phyloP scores from a whole-genome alignment of 1,284 basidiomycete species.

The Tilletia horrida region DNA sequence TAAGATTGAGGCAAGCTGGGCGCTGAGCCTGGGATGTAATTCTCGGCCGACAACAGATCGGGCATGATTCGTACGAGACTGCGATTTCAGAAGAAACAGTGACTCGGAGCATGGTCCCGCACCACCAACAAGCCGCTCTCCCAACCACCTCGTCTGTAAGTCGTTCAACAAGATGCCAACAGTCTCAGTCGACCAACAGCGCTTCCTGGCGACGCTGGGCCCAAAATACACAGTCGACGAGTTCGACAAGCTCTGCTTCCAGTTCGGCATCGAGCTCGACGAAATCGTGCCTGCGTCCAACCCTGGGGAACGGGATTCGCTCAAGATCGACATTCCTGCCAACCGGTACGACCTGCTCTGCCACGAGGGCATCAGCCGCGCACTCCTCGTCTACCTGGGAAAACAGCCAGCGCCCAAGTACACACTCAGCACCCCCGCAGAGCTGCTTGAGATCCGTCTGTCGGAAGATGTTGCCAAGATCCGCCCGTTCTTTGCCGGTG shows the following conservation, averaged over 20 bases:
- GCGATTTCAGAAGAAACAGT: neutral
- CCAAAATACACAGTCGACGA: constrained; percentile 71
- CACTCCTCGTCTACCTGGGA: constrained; percentile 78
- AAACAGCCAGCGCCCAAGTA: constrained; percentile 65
- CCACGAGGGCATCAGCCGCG: constrained; percentile 89
- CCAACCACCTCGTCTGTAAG: no score
- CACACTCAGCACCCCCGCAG: constrained; percentile 33
- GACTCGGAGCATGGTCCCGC: no score
- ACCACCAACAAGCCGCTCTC: no score
- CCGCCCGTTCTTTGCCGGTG: constrained; percentile 85
- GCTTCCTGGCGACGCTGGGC: constrained; percentile 83
- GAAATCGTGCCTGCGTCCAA: constrained; percentile 80
- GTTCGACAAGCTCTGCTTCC: constrained; percentile 93
- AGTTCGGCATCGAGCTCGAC: constrained; percentile 94
- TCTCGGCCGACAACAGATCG: no score
- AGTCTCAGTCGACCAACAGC: constrained; percentile 87
- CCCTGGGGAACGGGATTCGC: constrained; percentile 80
- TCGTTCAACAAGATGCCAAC: constrained; percentile 72
- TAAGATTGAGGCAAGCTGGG: neutral
- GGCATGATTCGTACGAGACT: neutral
- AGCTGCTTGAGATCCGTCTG: constrained; percentile 40
- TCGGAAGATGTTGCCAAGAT: constrained; percentile 59
- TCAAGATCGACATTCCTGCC: constrained; percentile 98
- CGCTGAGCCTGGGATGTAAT: no score
- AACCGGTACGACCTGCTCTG: constrained; percentile 96